A percentile compares a stretch with the other conserved stretches of the same genome.
These are phyloP conservation scores for Dendrobium chrysotoxum DNA, from an alignment of 106 monocot genomes.

Conservation along the genomic window DNA sequence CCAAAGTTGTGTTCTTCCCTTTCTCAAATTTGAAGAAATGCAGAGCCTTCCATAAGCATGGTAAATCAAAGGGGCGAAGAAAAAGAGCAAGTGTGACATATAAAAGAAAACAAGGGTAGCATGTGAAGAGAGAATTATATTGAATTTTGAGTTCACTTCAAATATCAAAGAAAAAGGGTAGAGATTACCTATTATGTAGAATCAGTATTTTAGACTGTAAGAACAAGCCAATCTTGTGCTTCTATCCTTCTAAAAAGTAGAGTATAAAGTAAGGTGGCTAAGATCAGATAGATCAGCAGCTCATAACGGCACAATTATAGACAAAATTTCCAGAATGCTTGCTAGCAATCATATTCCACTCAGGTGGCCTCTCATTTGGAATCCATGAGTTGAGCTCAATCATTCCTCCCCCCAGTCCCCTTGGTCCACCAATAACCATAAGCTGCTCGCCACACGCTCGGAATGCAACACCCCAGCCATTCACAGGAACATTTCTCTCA, in stretches of 20 bases:
- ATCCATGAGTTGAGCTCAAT: slow-evolving; percentile 58
- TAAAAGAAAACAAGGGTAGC: neutral
- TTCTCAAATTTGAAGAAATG: neutral
- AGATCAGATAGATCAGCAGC: slow-evolving; percentile 42
- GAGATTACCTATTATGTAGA: slow-evolving; percentile 12
- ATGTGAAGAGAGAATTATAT: neutral
- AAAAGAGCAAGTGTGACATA: neutral
- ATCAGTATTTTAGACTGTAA: slow-evolving; percentile 13
- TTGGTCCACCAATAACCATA: slow-evolving; percentile 45
- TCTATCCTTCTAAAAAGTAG: neutral
- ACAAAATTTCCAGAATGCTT: slow-evolving; percentile 67
- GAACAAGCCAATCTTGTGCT: neutral
- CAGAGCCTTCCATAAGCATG: neutral
- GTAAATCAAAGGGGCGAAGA: neutral
- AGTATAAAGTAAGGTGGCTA: neutral
- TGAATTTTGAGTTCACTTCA: slow-evolving; percentile 4
- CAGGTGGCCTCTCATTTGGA: slow-evolving; percentile 39
- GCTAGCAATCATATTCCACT: slow-evolving; percentile 62
- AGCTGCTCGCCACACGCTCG: slow-evolving; percentile 51
- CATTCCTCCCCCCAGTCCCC: slow-evolving; percentile 30
- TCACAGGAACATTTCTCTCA: slow-evolving; percentile 51
- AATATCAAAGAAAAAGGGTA: slow-evolving; percentile 5
- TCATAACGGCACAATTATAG: slow-evolving; percentile 87
- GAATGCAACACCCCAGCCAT: slow-evolving; percentile 88
- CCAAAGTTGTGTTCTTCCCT: too few species aligned